phyloP scores from a whole-genome alignment of 2,329 filamentous ascomycete species.

The Rhexocercosporidium sp. region DNA sequence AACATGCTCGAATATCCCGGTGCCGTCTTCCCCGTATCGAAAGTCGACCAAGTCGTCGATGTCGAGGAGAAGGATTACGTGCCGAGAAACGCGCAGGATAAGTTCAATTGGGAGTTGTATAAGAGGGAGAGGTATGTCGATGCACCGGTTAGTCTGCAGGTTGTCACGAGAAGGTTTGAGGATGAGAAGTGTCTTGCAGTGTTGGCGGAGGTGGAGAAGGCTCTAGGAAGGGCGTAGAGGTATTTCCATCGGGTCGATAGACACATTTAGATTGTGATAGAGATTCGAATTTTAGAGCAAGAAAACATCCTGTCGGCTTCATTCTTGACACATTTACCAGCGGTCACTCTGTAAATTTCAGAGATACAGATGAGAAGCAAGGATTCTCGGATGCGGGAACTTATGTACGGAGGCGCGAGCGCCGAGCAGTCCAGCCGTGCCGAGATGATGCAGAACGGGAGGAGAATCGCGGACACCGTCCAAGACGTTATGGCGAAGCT shows the following conservation, averaged over 20 bases:
- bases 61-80: conserved; percentile 26
- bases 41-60: conserved; percentile 32
- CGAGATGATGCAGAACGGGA: no score
- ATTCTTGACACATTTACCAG: no score
- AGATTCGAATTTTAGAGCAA: background rate
- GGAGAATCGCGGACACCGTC: no score
- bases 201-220: conserved; percentile 22
- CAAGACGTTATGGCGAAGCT: no score
- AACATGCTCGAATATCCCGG: conserved; percentile 71
- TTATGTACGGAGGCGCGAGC: no score
- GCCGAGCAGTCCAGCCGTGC: no score
- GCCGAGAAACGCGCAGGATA: conserved; percentile 37
- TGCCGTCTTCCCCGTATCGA: conserved; percentile 60
- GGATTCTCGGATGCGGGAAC: no score
- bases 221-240: conserved; percentile 15
- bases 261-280: background rate
- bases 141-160: conserved; percentile 46
- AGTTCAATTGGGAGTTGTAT: conserved; percentile 39
- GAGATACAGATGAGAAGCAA: no score
- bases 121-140: conserved; percentile 23
- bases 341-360: no score
- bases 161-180: conserved; percentile 43
- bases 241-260: no score
- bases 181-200: conserved; percentile 43
- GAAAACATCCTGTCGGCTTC: no score